A percentile compares a stretch with the other conserved stretches of the same genome.
phyloP scores from a whole-genome alignment of 2,329 filamentous ascomycete species.

The Epichloe gansuensis region DNA sequence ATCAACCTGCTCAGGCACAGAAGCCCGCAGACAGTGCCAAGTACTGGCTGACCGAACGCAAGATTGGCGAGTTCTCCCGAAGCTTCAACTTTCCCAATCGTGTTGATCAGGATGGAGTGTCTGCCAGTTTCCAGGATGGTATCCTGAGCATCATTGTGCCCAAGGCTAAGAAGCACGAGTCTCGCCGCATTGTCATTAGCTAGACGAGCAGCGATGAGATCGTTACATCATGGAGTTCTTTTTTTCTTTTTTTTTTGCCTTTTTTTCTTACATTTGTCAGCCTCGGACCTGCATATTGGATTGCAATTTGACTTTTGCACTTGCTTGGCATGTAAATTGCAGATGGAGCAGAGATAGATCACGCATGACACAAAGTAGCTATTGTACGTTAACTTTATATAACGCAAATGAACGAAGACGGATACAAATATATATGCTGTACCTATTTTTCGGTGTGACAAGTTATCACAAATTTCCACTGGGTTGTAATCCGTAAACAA shows the following conservation, averaged over 20 bases:
- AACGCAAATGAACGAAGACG: neutral
- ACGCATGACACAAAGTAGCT: neutral
- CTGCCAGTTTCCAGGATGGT: conserved; percentile 52
- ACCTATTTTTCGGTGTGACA: too few species aligned
- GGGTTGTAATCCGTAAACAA: neutral
- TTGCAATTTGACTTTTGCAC: neutral
- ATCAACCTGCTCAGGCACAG: conserved; percentile 14
- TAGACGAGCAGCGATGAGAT: conserved; percentile 18
- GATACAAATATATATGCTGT: neutral
- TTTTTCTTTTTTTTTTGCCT: neutral
- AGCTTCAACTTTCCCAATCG: conserved; percentile 55
- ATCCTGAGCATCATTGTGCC: conserved; percentile 52
- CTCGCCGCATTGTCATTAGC: conserved; percentile 42
- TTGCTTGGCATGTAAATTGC: neutral
- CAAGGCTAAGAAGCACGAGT: conserved; percentile 49
- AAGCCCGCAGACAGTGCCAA: conserved; percentile 33
- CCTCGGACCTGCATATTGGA: neutral
- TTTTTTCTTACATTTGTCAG: neutral
- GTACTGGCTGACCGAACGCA: conserved; percentile 62
- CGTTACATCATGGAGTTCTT: neutral
- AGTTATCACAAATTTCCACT: too few species aligned
- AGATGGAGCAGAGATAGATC: neutral
- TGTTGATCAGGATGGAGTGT: conserved; percentile 50
- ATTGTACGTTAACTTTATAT: neutral
- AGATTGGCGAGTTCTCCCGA: conserved; percentile 54